Evolutionary conservation across 2,329 filamentous ascomycete genomes (phyloP).

Genomic region (Macroventuria anomochaeta): DNA sequence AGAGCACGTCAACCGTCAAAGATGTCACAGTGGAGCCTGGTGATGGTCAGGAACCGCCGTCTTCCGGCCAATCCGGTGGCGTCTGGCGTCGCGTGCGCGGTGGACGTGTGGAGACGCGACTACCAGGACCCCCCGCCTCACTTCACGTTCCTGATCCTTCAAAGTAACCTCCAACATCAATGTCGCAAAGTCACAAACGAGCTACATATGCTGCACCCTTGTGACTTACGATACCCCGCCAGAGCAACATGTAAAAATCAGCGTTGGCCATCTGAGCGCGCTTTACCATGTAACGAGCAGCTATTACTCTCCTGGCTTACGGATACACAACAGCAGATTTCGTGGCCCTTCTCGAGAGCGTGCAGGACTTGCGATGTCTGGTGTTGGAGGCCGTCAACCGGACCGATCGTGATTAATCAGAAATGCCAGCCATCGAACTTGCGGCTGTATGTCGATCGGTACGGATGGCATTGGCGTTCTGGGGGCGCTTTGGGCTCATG

Average conservation of each 20-base stretch:
- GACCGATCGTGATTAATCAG: not conserved
- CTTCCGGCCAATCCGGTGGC: constrained; percentile 28
- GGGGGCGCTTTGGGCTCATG: constrained; percentile 6
- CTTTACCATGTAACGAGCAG: no score
- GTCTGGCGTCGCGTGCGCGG: constrained; percentile 7
- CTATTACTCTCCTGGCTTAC: no score
- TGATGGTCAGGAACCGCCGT: constrained; percentile 20
- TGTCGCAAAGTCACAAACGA: not conserved
- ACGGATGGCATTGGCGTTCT: not conserved
- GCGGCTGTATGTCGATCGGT: not conserved
- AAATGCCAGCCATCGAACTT: not conserved
- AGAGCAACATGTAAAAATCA: no score
- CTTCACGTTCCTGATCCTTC: not conserved
- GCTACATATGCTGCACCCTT: no score
- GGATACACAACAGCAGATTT: no score
- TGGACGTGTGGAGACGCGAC: constrained; percentile 3
- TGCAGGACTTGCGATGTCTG: no score
- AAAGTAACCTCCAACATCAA: not conserved
- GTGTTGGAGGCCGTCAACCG: no score
- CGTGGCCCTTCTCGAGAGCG: no score
- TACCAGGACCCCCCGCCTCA: not conserved
- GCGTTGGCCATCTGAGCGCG: no score
- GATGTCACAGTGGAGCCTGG: constrained; percentile 30
- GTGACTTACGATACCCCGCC: no score
- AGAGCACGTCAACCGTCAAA: constrained; percentile 20